Base-by-base conservation (phyloP, 257 asterid species). In the Solanum bulbocastanum region DNA sequence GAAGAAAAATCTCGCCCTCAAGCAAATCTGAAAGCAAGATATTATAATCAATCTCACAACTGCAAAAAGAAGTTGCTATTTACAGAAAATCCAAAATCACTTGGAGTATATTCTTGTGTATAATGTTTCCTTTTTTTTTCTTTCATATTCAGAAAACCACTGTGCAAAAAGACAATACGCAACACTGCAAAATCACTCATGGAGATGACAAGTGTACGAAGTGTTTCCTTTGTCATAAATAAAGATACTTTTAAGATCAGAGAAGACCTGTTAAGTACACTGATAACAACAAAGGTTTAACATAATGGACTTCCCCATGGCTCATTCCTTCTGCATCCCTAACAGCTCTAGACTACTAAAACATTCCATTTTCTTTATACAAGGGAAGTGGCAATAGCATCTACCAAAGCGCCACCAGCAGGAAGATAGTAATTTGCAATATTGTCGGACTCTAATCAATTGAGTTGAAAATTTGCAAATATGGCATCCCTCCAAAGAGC, bases 1-100 rank as follows among this genome's bases (percentile, higher is more conserved):
- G 99, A 75, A 97, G 99, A 93, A 97, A 97, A 91, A 97, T 96
- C 89, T 97, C 98, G 75, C 99, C 99, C 93, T 94, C 98, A 15
- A 96, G 99, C 92, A 97, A 78, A 89, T 93, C 99, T 96, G 96
- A 83, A 88, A 90, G 85, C 68, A 88, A 87, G 90, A 69, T 30
- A 81, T 87, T 84, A 87, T 86, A 73, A 76, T 87, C 73, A 86
- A 86, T 74, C 16, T 46, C 30, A 46, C 20, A 3, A 46, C 85
- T 81, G 5, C 69, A 10, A 32, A 79, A 82, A 49, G 20, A 82
- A 82, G 69, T 49, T 82, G 20, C 30, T 49, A 30, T 46, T 32
- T 15, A 30, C 30, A 30, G 44, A 30, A 1, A 82, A 82, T 30
- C 69, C 42, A 49, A 82, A 79, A 16, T 18, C 85, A 81, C 35